Conservation (phyloP, 768 basidiomycete species). For the Leucocoprinus sp. region DNA sequence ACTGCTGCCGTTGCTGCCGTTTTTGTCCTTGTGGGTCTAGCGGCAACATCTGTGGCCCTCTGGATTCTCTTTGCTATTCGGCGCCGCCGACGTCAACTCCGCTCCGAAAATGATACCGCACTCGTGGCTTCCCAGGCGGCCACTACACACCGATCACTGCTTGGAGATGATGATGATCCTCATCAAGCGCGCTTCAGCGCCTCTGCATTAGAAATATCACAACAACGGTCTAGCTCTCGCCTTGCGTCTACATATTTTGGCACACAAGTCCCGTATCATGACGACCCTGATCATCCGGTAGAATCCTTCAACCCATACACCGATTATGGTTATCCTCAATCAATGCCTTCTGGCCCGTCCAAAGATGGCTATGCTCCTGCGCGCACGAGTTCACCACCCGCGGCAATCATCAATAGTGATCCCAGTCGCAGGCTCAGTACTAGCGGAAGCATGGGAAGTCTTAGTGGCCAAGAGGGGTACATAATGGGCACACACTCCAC, state of each 20-base stretch:
- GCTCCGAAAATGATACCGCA: slow-evolving; percentile 60
- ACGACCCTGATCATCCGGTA: slow-evolving; percentile 12
- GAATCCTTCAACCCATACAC: slow-evolving; percentile 44
- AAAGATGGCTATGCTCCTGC: slow-evolving; percentile 26
- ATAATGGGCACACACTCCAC: slow-evolving; percentile 9
- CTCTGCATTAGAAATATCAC: slow-evolving; percentile 22
- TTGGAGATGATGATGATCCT: slow-evolving; percentile 57
- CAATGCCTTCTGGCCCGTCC: slow-evolving; percentile 21
- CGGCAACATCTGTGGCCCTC: slow-evolving; percentile 56
- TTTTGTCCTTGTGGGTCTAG: slow-evolving; percentile 84
- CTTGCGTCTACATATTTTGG: slow-evolving; percentile 13
- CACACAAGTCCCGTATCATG: slow-evolving; percentile 8
- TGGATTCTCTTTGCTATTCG: slow-evolving; percentile 67
- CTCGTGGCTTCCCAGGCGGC: slow-evolving; percentile 69
- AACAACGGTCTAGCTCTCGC: slow-evolving; percentile 33
- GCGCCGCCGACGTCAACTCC: slow-evolving; percentile 50
- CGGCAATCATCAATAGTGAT: slow-evolving; percentile 27
- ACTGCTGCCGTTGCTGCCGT: slow-evolving; percentile 89
- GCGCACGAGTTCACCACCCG: slow-evolving; percentile 27
- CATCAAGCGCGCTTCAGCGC: slow-evolving; percentile 1
- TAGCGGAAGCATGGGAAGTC: slow-evolving; percentile 11
- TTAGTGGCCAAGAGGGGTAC: slow-evolving; percentile 6
- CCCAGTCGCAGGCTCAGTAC: slow-evolving; percentile 12
- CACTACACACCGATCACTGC: slow-evolving; percentile 54
- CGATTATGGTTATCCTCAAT: slow-evolving; percentile 37